Evolutionary conservation across 495 filamentous ascomycete species (phyloP), one percentile per base, ranked within the genome.

Genomic region (Hapsidospora chrysogenum): DNA sequence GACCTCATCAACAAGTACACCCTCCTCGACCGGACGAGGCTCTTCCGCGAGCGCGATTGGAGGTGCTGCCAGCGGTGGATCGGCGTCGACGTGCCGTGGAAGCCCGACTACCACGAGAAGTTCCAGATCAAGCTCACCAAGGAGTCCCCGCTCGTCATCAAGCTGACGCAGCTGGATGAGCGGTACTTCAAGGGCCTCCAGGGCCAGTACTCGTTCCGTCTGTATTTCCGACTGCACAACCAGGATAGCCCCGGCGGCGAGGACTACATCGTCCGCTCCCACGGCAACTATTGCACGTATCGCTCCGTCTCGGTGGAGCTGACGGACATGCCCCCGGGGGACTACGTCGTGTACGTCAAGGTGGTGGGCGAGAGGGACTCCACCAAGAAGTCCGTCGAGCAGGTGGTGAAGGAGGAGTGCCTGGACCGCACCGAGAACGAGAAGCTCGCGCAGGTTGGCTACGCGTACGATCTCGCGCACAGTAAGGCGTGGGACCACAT

Each of bases 391-490:
- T 72, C 72, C 13, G 68, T 83, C 3, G 80, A 86, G 45, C 70
- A 85, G 1, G 72, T 77, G 7, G 74, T 92, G 11, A 74, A 72
- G 44, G 60, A 68, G 15, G 70, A 76, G 40, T 80, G 79, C 38
- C 61, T 67, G 28, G 60, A 54, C 6, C 66, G 73, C 19, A 71
- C 77, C 31, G 60, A 66, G 48, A 66, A 66, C 37, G 83, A 86
- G 42, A 96, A 96, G 54, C 64, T 96, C 2, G 72, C 85, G 5
- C 78, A 84, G 43, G 75, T 89, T 2, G 86, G 85, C 9, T 71
- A 78, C 21, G 78, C 78, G 2, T 92, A 92, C 40, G 86, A 93
- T 50, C 58, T 92, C n/a, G 84, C 86, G 1, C 81, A 92, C 49
- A 82, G 78, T 36, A 87, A 86, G 52, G 83, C 76, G 11, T 56